Evolutionary conservation across 2,329 filamentous ascomycete species (phyloP), one percentile per base, ranked within the genome.

Genomic region (Venturia effusa): DNA sequence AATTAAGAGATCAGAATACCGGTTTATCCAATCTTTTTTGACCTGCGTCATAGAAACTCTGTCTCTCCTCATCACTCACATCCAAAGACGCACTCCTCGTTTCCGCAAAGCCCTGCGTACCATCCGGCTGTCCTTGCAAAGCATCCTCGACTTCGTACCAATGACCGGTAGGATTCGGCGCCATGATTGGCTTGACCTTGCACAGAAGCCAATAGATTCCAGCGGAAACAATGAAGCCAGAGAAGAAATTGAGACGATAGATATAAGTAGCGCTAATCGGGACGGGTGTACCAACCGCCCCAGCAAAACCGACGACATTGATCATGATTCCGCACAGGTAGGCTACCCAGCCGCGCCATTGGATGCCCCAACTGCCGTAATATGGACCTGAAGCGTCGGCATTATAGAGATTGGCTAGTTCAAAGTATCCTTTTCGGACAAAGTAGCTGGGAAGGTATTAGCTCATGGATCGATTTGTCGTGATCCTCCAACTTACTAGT

Each of bases 161-260:
- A 7, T 61, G 34, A 4, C 60, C 60, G 19, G 27, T 32, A 54
- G 48, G 48, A 71, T 89, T 92, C 4, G 83, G 87, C 0, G 88
- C 91, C 0, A 89, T 88, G 0, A 96, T 76, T 0, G 91, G 91
- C 67, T 77, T 89, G 30, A 92, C 40, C 65, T 77, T 83, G 73
- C 87, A 92, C 1, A 96, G 79, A 0, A 74, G 63, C 77, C 84
- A 95, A 76, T 97, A 97, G 8, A 86, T 76, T 0, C 67, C 71
- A 0, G 79, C 78, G 0, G 90, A 83, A 15, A 95, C 83, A 57
- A 90, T 79, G 72, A 96, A 92, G 0, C 92, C 92, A 55, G 83
- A 83, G 73, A 97, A 95, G 79, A 92, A 97, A 75, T 96, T 96
- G 69, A 97, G 71, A 68, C 92, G 89, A 79, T 96, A 97, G 66